Evolutionary conservation across 1,139 yeast species (phyloP), one percentile per base, ranked within the genome.

Genomic region (Nakaseomyces sp.): DNA sequence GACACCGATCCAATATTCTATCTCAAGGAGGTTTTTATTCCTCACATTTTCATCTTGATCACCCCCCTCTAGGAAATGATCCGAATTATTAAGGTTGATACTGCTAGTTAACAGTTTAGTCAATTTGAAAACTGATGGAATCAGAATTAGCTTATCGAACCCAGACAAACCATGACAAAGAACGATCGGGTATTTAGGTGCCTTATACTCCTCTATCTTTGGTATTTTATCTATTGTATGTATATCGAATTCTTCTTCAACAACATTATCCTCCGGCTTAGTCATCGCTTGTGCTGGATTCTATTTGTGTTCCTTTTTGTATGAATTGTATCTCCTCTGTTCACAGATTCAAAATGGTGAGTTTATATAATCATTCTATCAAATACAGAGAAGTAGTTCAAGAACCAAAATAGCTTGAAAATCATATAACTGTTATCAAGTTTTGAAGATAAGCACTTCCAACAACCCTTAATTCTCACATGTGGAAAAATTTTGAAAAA

Each of bases 161-260:
- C 95, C 95, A 0, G 86, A 77, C 33, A 86, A 71, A 0, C 95
- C 95, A 66, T 86, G 95, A 53, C 95, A 86, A 28, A 86, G 63
- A 0, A 86, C 83, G 2, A 86, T 73, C 0, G 95, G 95, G 57
- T 72, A 57, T 49, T 68, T 67, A 0, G 77, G 76, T 0, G 70
- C 64, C n/a, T 52, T 53, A 45, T 68, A 67, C 7, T 35, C 18
- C n/a, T 35, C 28, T 5, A 35, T 22, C n/a, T 20, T 35, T 13
- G 38, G 38, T 20, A 35, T 20, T 13, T 35, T 35, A 5, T 35
- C 38, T 20, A 35, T 35, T 8, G 26, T 13, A 9, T 22, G 26
- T 5, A 35, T 4, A 22, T 35, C 38, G 18, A 32, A 32, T 18
- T 32, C 36, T n/a, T 35, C 18, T 17, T 35, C n/a, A 35, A 35